Conservation (phyloP, 495 filamentous ascomycete genomes). For the Rhypophila decipiens region DNA sequence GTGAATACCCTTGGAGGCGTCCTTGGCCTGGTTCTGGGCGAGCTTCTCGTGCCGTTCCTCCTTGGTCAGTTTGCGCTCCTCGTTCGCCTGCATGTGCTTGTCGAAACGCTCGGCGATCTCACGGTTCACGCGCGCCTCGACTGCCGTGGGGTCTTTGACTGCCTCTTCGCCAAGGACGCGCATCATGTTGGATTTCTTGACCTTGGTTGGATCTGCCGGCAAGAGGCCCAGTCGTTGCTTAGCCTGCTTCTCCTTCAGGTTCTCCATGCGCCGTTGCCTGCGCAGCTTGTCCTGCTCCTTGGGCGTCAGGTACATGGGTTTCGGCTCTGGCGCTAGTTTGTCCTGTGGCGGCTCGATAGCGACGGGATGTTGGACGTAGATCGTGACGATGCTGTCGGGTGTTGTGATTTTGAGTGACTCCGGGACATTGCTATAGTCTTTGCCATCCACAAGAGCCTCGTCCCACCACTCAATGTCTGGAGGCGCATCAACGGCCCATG, state of each 20-base stretch:
- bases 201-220: constrained; percentile 84
- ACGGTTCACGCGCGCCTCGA: constrained; percentile 85
- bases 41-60: constrained; percentile 86
- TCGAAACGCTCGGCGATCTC: constrained; percentile 81
- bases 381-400: constrained; percentile 76
- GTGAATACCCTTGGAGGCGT: constrained; percentile 76
- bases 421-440: constrained; percentile 63
- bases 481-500: constrained; percentile 75
- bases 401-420: constrained; percentile 66
- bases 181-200: constrained; percentile 95
- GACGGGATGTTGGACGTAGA: constrained; percentile 91
- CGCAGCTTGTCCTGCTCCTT: constrained; percentile 89
- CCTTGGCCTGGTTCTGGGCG: constrained; percentile 73
- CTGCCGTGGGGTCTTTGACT: constrained; percentile 94
- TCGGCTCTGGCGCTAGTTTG: constrained; percentile 66
- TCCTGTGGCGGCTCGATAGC: constrained; percentile 86
- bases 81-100: constrained; percentile 71
- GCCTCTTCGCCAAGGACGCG: constrained; percentile 94
- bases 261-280: constrained; percentile 82
- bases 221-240: constrained; percentile 89
- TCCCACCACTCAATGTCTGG: constrained; percentile 99
- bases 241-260: constrained; percentile 91
- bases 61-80: constrained; percentile 84
- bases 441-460: constrained; percentile 70
- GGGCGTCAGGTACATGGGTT: constrained; percentile 87